phyloP scores from a whole-genome alignment of 768 basidiomycete species.

The Holtermanniella nyarrowii region DNA sequence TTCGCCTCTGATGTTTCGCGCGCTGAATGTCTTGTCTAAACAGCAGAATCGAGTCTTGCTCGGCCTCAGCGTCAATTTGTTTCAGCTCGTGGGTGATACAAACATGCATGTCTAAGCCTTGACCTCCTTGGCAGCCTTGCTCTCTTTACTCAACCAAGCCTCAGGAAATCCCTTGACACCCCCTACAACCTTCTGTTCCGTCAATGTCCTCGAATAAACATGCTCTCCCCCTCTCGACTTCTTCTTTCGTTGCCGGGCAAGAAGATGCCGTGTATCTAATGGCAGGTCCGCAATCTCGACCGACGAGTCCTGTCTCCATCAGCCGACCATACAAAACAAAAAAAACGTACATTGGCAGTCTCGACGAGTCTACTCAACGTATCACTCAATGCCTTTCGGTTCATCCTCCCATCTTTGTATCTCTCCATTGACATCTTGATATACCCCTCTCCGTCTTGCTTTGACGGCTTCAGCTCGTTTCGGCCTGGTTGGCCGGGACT shows the following conservation, averaged over 20 bases:
- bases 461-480: conserved; percentile 9
- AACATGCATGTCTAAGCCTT: not conserved
- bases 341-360: conserved; percentile 69
- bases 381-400: conserved; percentile 90
- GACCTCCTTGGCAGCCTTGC: not conserved
- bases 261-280: conserved; percentile 69
- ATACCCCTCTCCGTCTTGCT: conserved; percentile 48
- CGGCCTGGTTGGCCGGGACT: conserved; percentile 45
- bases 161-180: conserved; percentile 69
- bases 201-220: conserved; percentile 7
- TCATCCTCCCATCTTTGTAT: conserved; percentile 71
- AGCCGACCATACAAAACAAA: not conserved
- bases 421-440: conserved; percentile 86
- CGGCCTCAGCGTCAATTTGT: too few relatives aligned
- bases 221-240: conserved; percentile 49
- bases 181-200: conserved; percentile 46
- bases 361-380: conserved; percentile 62
- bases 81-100: not conserved
- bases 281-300: conserved; percentile 49
- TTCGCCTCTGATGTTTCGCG: too few relatives aligned
- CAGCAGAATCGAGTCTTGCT: too few relatives aligned
- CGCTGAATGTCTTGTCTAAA: too few relatives aligned
- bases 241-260: conserved; percentile 60
- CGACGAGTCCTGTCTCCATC: conserved; percentile 17
- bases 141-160: conserved; percentile 62